Evolutionary conservation across 1,284 basidiomycete genomes (phyloP), one percentile per base, ranked within the genome.

Genomic region (Heterobasidion parviporum): DNA sequence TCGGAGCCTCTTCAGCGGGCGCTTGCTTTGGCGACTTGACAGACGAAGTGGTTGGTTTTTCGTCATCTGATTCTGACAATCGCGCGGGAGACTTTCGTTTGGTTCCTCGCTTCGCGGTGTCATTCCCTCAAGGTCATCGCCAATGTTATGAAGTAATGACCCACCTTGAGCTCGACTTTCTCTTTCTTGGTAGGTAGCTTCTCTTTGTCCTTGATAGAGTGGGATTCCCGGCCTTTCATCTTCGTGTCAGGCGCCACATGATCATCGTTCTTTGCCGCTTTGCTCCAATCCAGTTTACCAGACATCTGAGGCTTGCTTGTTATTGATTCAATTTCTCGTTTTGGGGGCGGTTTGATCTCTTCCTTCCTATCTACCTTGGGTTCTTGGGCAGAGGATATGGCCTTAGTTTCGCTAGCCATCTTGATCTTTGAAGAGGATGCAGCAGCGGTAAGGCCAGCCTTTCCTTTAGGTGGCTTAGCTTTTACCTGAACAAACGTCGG

Each of bases 261-360:
- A 18, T 47, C 16, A 12, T 47, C 46, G 12, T 47, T 47, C 18
- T 47, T 18, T 2, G 2, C 8, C 26, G 12, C 77, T 61, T 81
- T 86, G 64, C 78, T 78, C 72, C 82, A 88, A 60, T 85, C 78
- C 6, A 85, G 71, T 61, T 79, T 83, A 1, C 82, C 82, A 8
- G 76, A 74, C 6, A 71, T 62, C 62, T 80, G 85, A 0, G 70
- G 61, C 60, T 74, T 80, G 47, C 61, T 34, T 54, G 33, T 32
- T 4, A 18, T 38, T 2, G 4, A 2, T 38, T 34, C n/a, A 15
- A 7, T 15, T 18, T 51, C 34, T 10, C 26, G 20, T 26, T 20
- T 36, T 15, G 50, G 14, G 3, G 32, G 8, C 15, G 33, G n/a
- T 38, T 51, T 38, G 50, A 3, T 8, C 15, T 18, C 47, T 10